Evolutionary conservation across 2,329 filamentous ascomycete genomes (phyloP), one percentile per base, ranked within the genome.

Genomic region (Colletotrichum chrysophilum): DNA sequence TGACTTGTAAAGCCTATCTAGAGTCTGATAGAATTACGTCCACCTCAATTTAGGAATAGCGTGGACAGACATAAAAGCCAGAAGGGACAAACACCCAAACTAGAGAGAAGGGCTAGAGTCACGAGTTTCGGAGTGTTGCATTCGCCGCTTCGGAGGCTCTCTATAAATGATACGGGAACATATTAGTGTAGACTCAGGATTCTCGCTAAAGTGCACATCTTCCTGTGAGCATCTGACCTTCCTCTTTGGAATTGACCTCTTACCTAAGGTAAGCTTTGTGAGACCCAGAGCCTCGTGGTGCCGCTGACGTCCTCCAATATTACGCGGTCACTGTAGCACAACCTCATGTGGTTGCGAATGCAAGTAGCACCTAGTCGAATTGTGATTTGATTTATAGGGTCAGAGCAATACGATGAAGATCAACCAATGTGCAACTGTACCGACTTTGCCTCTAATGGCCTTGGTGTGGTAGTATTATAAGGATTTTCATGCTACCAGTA

Each of bases 151-250:
- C 0, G 5, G 43, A 52, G 43, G n/a, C n/a, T 21, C 43, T 52
- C n/a, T 21, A 21, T 52, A 0, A 3, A 52, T 13, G n/a, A 52
- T 13, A 13, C 10, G 0, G 12, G 0, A 34, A 34, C 32, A 10
- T 0, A 52, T 13, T 21, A 6, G 6, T 52, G 13, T 21, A 21
- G n/a, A 52, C 6, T 5, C 43, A 52, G 43, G 10, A 52, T 21
- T 52, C 43, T 52, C 43, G 43, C n/a, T 13, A 13, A 52, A 52
- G 10, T 21, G 43, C 43, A 21, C 0, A 3, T 18, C 10, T 13
- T 21, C 43, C 43, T 52, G 3, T 52, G 43, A 52, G 10, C 43
- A 18, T 24, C 43, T 24, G n/a, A 21, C 43, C 43, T 52, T 52
- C n/a, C n/a, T 24, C 0, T 1, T 1, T 7, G 4, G n/a, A 4